phyloP scores from a whole-genome alignment of 2,329 filamentous ascomycete genomes.

The Zopfia rhizophila region DNA sequence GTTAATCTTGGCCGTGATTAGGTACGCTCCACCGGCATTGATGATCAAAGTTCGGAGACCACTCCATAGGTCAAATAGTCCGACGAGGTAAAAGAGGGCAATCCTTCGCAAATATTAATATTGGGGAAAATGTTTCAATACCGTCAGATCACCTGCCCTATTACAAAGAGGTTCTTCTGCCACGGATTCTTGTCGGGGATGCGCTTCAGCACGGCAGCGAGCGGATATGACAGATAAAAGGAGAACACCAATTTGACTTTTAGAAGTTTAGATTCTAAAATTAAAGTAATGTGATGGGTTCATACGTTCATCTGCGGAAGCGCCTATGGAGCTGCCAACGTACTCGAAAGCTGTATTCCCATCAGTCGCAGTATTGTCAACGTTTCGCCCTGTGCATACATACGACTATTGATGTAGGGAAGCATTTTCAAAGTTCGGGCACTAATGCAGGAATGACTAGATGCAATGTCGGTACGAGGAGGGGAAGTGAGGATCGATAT shows the following conservation, averaged over 20 bases:
- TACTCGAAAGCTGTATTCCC: conserved; percentile 67
- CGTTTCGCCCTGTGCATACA: conserved; percentile 36
- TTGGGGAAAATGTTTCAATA: not conserved
- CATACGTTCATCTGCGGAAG: conserved; percentile 73
- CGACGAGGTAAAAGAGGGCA: conserved; percentile 89
- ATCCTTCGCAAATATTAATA: conserved; percentile 61
- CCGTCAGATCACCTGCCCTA: conserved; percentile 68
- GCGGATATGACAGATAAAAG: conserved; percentile 90
- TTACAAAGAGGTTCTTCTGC: conserved; percentile 88
- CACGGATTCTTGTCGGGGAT: conserved; percentile 86
- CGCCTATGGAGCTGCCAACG: conserved; percentile 66
- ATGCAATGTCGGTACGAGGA: conserved; percentile 13
- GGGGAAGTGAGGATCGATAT: conserved; percentile 1
- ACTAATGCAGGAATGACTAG: conserved; percentile 22
- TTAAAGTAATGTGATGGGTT: conserved; percentile 6
- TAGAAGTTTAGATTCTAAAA: conserved; percentile 24
- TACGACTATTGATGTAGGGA: conserved; percentile 71
- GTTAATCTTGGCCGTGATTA: conserved; percentile 83
- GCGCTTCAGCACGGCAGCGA: conserved; percentile 88
- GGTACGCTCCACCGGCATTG: conserved; percentile 81
- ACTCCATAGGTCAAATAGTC: conserved; percentile 91
- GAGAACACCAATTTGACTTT: conserved; percentile 92
- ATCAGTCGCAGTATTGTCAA: conserved; percentile 21
- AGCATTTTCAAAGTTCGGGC: conserved; percentile 60
- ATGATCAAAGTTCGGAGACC: conserved; percentile 83